Evolutionary conservation across 306 rosid species (phyloP).

Genomic region (Castanea sativa): DNA sequence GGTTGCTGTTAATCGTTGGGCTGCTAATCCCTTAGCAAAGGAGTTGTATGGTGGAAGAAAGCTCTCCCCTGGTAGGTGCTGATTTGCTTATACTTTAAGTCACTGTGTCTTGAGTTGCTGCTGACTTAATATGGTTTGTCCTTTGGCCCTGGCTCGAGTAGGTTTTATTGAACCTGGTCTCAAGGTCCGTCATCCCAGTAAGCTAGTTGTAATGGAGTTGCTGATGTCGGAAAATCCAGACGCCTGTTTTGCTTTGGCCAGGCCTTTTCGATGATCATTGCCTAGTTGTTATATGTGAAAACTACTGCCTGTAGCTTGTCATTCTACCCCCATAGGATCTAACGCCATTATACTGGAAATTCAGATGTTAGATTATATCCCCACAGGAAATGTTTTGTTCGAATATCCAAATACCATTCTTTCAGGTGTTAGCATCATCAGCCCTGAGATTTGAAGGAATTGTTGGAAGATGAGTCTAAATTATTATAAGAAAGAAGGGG

Average conservation of each 20-base stretch:
- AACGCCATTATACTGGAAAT: constrained; percentile 2
- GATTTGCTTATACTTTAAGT: constrained; percentile 2
- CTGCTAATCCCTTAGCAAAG: constrained; percentile 77
- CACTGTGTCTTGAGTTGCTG: constrained; percentile 10
- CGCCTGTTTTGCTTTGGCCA: constrained; percentile 71
- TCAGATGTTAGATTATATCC: background rate
- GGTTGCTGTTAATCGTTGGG: constrained; percentile 88
- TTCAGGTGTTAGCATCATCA: background rate
- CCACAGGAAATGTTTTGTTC: background rate
- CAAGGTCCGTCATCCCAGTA: constrained; percentile 49
- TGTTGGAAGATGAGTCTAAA: background rate
- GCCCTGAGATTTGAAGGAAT: constrained; percentile 9
- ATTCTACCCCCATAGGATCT: constrained; percentile 9
- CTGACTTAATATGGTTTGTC: constrained; percentile 8
- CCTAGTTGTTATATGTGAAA: background rate
- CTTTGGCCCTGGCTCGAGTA: constrained; percentile 33
- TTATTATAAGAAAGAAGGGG: background rate
- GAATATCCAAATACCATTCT: constrained; percentile 10
- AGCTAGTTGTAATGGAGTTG: constrained; percentile 64
- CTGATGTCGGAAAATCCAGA: constrained; percentile 72
- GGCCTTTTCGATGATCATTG: constrained; percentile 44
- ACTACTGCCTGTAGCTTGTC: constrained; percentile 1
- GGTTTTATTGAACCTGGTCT: constrained; percentile 78
- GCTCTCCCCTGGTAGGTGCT: constrained; percentile 69
- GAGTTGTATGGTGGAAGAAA: constrained; percentile 79